Evolutionary conservation across 164 flowering plant species (phyloP), one percentile per base, ranked within the genome.

Genomic region (Sextonia rubra): DNA sequence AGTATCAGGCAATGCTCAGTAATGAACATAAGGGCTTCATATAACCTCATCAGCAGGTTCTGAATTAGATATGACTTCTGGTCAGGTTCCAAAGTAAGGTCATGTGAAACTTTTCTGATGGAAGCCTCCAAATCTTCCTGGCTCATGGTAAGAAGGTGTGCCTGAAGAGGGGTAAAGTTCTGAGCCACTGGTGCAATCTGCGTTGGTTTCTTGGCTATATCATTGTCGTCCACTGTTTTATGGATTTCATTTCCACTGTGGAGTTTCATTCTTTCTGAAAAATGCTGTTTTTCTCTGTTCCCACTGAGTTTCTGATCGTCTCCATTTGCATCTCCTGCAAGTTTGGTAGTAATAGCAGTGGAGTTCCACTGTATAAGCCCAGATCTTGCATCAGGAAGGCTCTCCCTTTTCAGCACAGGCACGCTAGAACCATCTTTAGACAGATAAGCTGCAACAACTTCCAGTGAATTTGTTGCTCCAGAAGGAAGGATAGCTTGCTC

Each of bases 71-170:
- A 76, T 55, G 94, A 75, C 74, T 89, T 93, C 72, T 76, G 77
- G 71, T 81, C 77, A 44, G 85, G 68, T 80, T 89, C 91, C 74
- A 93, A 78, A 60, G 88, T 76, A 60, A 86, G 65, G 74, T 93
- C 95, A 55, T 82, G 78, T 23, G 90, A 86, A 25, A 88, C 80
- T 80, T 83, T 85, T 86, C 88, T 81, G 23, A 89, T 82, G 29
- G 80, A 80, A 78, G 84, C 86, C 82, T 84, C 93, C 79, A 88
- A 77, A 72, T 88, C 95, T 62, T 90, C 86, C 76, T 89, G 90
- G 77, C 81, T 86, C 81, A 86, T 69, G 76, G 74, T 48, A 24
- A 77, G 71, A 74, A 84, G 75, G 26, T 76, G 79, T 70, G 85
- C 88, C 74, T 66, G 66, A 1, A 74, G 74, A 60, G 82, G 77